Evolutionary conservation across 1,284 basidiomycete species (phyloP), one percentile per base, ranked within the genome.

Genomic region (Ceratobasidium sp.): DNA sequence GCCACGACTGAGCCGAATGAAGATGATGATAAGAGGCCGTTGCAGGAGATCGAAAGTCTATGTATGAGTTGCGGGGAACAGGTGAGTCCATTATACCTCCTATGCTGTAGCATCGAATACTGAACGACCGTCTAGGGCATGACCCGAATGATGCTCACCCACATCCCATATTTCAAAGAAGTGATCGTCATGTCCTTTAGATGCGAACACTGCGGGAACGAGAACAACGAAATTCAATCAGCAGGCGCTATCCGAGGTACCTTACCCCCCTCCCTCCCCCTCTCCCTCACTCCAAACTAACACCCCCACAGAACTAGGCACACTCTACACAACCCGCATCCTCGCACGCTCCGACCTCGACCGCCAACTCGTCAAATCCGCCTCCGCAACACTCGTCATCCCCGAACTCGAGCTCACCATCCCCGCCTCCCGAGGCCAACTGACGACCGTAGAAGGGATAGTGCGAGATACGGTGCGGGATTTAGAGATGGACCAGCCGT

Each of bases 171-270:
- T 84, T 99, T 99, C 84, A 87, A 89, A 73, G 94, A 99, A 82
- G 92, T 99, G 72, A 93, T 99, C 78, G 89, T 99, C 73, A 95
- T 96, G 88, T 96, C 94, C 52, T 99, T 99, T 85, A 87, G 89
- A 73, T 99, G 98, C 81, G 93, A 97, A 70, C 91, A 96, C 80
- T 99, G 98, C 78, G 96, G 95, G 23, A 84, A 87, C 78, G 82
- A 87, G 50, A 98, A 99, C 82, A 99, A 96, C 79, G 97, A 99
- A 82, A 92, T 98, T 59, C 96, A 98, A 79, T 90, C 92, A 9
- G 98, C 98, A 0, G 94, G 95, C 7, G 82, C 87, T 74, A 97
- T 98, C 73, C 88, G 94, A 84, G 89, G 95, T 94, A 78, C 77
- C 89, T 83, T 9, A 7, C 11, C 4, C 21, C 50, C 41, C 55